Percentiles rank a stretch among this genome's conserved stretches.
Evolutionary conservation across 228 moss, liverwort and hornwort species (phyloP).

Genomic region (Sphagnum magellanicum): DNA sequence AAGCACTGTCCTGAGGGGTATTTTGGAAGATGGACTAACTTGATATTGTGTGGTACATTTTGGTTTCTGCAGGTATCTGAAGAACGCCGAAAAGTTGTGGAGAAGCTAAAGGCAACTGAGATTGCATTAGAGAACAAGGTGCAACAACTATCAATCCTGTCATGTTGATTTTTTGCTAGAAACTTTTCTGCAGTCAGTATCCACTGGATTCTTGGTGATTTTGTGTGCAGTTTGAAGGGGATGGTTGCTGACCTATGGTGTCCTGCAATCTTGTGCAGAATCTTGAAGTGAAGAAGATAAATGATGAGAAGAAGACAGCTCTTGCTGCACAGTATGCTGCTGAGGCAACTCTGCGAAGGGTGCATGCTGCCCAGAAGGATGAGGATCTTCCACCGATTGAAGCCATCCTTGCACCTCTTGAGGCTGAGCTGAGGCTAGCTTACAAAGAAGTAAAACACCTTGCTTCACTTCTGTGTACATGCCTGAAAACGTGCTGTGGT

Average conservation of each 20-base stretch:
- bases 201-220: too few species aligned
- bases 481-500: too few species aligned
- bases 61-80: slow-evolving; percentile 71
- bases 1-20: too few species aligned
- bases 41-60: too few species aligned
- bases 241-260: too few species aligned
- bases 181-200: too few species aligned
- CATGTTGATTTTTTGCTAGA: too few species aligned
- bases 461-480: too few species aligned
- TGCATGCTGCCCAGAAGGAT: slow-evolving; percentile 69
- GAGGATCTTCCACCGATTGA: slow-evolving; percentile 62
- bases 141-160: neutral
- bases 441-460: slow-evolving; percentile 41
- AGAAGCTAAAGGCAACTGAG: slow-evolving; percentile 65
- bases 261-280: slow-evolving; percentile 23
- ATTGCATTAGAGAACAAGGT: slow-evolving; percentile 77
- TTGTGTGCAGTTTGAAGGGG: too few species aligned
- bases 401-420: slow-evolving; percentile 61
- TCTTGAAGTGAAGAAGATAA: slow-evolving; percentile 60
- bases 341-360: slow-evolving; percentile 61
- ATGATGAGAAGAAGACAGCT: slow-evolving; percentile 61
- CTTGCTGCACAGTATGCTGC: slow-evolving; percentile 60
- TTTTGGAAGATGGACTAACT: too few species aligned
- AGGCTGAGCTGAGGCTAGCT: slow-evolving; percentile 60
- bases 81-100: slow-evolving; percentile 84